A percentile compares a stretch with the other conserved stretches of the same genome.
Evolutionary conservation across 805 yeast species (phyloP).

Genomic region (Candida nitratophila): DNA sequence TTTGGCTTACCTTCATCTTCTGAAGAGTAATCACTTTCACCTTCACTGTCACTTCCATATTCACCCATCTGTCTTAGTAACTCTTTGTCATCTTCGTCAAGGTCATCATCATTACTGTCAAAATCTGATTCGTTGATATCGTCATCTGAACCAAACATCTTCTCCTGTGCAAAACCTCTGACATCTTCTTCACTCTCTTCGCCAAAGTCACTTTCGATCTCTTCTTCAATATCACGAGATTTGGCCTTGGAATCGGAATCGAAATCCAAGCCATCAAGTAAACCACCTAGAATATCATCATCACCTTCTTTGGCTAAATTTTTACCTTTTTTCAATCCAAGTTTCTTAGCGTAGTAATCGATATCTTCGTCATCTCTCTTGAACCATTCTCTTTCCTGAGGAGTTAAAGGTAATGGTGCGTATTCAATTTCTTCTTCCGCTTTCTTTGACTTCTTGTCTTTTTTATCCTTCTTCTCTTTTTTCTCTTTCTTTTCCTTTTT

Average conservation of each 20-base stretch:
- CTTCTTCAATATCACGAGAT: conserved; percentile 11
- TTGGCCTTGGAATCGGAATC: conserved; percentile 23
- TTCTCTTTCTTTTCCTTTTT: conserved; percentile 9
- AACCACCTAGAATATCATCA: conserved; percentile 76
- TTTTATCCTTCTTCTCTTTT: conserved; percentile 8
- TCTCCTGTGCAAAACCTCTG: conserved; percentile 9
- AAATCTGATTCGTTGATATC: conserved; percentile 20
- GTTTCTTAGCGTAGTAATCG: conserved; percentile 72
- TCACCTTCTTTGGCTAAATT: conserved; percentile 46
- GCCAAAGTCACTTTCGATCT: conserved; percentile 9
- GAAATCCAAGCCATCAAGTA: conserved; percentile 68
- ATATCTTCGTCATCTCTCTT: conserved; percentile 70
- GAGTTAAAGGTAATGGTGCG: conserved; percentile 21
- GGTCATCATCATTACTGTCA: conserved; percentile 22
- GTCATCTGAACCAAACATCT: conserved; percentile 16
- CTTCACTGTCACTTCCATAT: conserved; percentile 11
- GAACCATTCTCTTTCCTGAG: conserved; percentile 42
- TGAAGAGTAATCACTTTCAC: conserved; percentile 11
- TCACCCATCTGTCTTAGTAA: conserved; percentile 25
- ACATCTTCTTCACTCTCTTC: conserved; percentile 10
- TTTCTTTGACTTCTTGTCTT: neutral
- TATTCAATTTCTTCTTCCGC: conserved; percentile 5
- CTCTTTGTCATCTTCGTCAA: conserved; percentile 25
- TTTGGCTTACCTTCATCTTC: conserved; percentile 24
- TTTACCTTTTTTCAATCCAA: conserved; percentile 58